Evolutionary conservation across 2,329 filamentous ascomycete species (phyloP).

Genomic region (Alternaria solani): DNA sequence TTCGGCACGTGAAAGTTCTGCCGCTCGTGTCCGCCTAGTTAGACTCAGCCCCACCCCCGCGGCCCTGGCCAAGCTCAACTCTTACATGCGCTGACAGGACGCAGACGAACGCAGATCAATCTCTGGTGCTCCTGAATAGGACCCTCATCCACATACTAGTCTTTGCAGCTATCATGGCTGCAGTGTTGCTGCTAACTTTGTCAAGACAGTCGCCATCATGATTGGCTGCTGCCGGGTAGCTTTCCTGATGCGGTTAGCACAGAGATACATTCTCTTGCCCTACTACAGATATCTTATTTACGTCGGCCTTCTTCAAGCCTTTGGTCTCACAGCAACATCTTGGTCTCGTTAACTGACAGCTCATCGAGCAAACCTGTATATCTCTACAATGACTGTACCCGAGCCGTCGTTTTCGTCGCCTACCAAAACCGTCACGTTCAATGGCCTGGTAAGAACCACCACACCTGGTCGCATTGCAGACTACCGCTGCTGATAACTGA

Average conservation of each 20-base stretch:
- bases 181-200: not conserved
- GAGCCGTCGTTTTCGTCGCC: slow-evolving; percentile 53
- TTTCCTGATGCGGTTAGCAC: slow-evolving; percentile 25
- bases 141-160: not conserved
- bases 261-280: slow-evolving; percentile 5
- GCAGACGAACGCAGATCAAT: not conserved
- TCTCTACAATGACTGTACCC: slow-evolving; percentile 40
- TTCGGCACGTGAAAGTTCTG: slow-evolving; percentile 19
- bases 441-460: slow-evolving; percentile 51
- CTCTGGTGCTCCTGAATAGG: not conserved
- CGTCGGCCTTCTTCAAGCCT: not conserved
- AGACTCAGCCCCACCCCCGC: slow-evolving; percentile 14
- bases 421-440: slow-evolving; percentile 50
- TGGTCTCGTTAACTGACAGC: not conserved
- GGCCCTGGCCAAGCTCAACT: not conserved
- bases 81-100: not conserved
- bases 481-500: slow-evolving; percentile 18
- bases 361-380: not conserved
- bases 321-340: not conserved
- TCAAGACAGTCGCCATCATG: not conserved
- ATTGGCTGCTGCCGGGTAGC: slow-evolving; percentile 27
- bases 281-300: slow-evolving; percentile 1
- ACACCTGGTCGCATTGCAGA: not conserved
- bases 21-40: slow-evolving; percentile 10
- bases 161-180: not conserved